A percentile compares a stretch with the other conserved stretches of the same genome.
Conservation (phyloP, 495 filamentous ascomycete genomes). For the Aspergillus nanangensis region DNA sequence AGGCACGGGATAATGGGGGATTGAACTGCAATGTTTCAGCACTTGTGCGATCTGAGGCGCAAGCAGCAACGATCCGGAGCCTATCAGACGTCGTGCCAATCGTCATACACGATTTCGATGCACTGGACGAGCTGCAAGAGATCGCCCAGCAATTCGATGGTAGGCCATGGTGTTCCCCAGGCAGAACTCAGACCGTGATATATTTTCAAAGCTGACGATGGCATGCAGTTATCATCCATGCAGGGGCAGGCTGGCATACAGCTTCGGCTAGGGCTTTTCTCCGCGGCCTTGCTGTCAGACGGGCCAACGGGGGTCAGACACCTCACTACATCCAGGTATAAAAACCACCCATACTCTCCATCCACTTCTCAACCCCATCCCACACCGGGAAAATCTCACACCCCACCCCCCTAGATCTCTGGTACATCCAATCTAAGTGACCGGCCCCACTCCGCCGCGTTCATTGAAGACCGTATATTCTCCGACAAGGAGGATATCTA, state of each 20-base stretch:
- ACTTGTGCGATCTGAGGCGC: not conserved
- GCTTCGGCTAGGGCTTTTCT: slow-evolving; percentile 26
- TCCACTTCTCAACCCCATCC: too few relatives aligned
- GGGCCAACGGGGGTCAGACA: slow-evolving; percentile 24
- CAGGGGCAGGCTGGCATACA: slow-evolving; percentile 26
- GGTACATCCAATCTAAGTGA: slow-evolving; percentile 47
- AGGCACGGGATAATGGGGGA: not conserved
- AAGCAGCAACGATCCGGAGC: not conserved
- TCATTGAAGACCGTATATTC: slow-evolving; percentile 28
- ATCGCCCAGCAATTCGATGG: not conserved
- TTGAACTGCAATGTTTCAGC: not conserved
- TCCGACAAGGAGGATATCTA: slow-evolving; percentile 43
- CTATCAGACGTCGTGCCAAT: not conserved
- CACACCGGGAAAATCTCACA: too few relatives aligned
- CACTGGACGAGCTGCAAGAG: not conserved
- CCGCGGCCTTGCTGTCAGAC: slow-evolving; percentile 23
- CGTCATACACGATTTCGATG: not conserved
- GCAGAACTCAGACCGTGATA: not conserved
- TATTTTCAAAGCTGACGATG: not conserved
- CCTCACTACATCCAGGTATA: slow-evolving; percentile 31
- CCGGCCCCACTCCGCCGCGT: slow-evolving; percentile 30
- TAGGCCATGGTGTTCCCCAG: not conserved
- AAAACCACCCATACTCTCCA: too few relatives aligned
- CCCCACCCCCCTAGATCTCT: too few relatives aligned
- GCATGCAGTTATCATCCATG: slow-evolving; percentile 36